Evolutionary conservation across 441 rosid species (phyloP), one percentile per base, ranked within the genome.

Genomic region (Daphne laureola): DNA sequence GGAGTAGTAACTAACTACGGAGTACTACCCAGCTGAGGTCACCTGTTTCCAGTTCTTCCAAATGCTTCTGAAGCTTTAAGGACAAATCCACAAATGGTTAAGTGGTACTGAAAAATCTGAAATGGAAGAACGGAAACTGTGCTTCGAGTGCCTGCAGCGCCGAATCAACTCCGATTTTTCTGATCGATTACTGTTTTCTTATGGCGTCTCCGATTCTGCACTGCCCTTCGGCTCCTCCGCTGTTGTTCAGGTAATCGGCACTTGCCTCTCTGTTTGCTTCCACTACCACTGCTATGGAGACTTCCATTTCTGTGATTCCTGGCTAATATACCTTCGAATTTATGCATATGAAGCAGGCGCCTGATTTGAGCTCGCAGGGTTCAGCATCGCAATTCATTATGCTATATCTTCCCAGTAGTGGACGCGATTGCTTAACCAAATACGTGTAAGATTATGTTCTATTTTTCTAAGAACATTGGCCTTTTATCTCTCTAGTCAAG

Each of bases 161-260:
- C 77, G 78, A 66, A 77, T 86, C 73, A 66, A 58, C 15, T 68
- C 86, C 23, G 94, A 88, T 67, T 92, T 81, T 81, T 81, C 89
- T 12, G 81, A 78, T 46, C 65, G 71, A 42, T 73, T 84, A 23
- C 31, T 66, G 53, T 80, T 84, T 75, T 81, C 77, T 44, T 68
- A 78, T 67, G 95, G 83, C 66, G 60, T 86, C 55, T 78, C 94
- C 58, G 73, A 77, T 70, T 84, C 87, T 31, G 71, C 85, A 46
- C 79, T 88, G 18, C 95, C 95, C 54, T 73, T 77, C 56, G 86
- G 79, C 38, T 84, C 86, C 66, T 73, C 94, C 60, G 91, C 94
- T 49, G 80, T 86, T 44, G 90, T 88, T 15, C 72, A 86, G 89
- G 38, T 31, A 31, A 91, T 84, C 17, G 43, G 43, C 31, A 13